A percentile compares a stretch with the other conserved stretches of the same genome.
Conservation (phyloP, 345 rosid genomes). For the Syzygium aqueum region DNA sequence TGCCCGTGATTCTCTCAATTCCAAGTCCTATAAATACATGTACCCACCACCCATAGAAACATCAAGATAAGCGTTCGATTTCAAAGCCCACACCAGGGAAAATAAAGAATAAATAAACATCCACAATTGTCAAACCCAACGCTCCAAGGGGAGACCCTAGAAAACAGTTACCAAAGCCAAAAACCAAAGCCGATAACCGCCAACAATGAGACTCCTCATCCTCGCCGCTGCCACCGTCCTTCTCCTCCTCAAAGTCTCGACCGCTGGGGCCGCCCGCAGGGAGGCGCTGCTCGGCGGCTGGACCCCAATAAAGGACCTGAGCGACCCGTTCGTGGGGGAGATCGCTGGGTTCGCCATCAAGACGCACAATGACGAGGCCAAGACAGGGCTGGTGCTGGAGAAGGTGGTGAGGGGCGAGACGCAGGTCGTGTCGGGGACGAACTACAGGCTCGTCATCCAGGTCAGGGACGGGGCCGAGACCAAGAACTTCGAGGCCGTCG, state of each 20-base stretch:
- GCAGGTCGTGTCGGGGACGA: slow-evolving; percentile 46
- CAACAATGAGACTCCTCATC: not conserved
- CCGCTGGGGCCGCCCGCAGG: not conserved
- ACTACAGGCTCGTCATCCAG: slow-evolving; percentile 27
- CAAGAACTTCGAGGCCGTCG: slow-evolving; percentile 29
- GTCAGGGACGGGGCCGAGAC: slow-evolving; percentile 1
- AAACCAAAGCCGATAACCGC: not conserved
- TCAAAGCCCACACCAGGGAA: too few relatives aligned
- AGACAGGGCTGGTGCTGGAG: slow-evolving; percentile 11
- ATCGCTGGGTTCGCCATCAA: slow-evolving; percentile 39
- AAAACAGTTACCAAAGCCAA: not conserved
- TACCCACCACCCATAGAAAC: too few relatives aligned
- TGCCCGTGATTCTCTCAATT: too few relatives aligned
- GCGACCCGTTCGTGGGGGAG: slow-evolving; percentile 32
- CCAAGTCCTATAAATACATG: too few relatives aligned
- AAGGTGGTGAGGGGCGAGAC: slow-evolving; percentile 31
- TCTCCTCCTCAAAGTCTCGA: not conserved
- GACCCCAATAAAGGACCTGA: slow-evolving; percentile 33
- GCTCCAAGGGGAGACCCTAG: too few relatives aligned
- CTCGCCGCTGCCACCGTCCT: not conserved
- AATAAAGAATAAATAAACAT: too few relatives aligned
- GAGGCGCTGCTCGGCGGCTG: slow-evolving; percentile 27
- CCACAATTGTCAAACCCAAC: too few relatives aligned
- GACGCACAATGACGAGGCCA: slow-evolving; percentile 13
- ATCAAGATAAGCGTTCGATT: not conserved